Evolutionary conservation across 176 grass and related monocot species (phyloP), one percentile per base, ranked within the genome.

Genomic region (Carex kokanica): DNA sequence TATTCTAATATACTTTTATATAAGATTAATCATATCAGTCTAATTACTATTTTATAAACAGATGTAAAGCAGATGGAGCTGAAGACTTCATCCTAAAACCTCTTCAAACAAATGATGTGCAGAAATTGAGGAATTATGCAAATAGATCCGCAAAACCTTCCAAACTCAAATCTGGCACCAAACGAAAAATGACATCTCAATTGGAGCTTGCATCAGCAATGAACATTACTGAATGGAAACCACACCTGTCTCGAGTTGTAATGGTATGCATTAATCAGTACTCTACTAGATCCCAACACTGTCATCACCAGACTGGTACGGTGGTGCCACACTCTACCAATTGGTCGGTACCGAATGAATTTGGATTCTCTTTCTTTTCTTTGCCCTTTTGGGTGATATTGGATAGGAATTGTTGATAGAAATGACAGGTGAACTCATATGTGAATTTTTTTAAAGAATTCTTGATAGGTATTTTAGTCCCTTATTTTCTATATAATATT

Each of bases 31-130:
- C 51, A 56, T 78, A 31, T 78, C 1, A 71, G 67, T 71, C 18
- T 31, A 56, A 78, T 54, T 18, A 18, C 24, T 77, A 23, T 13
- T 55, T 29, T 56, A 21, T 25, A 36, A 63, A n/a, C 67, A 90
- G 88, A 61, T 90, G 88, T 47, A 65, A 55, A 87, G 88, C 23
- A n/a, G 83, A 84, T 32, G 97, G 97, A 6, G 97, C 97, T 5
- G 93, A 96, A 32, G 97, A 99, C 64, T 99, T 80, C 86, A 91
- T 99, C 36, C 63, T 99, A 8, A 99, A 99, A 82, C 97, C 97
- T 18, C 85, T 99, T 38, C 86, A 92, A 84, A 86, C 85, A 78
- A 93, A 93, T 86, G 93, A 99, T 71, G 85, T 96, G 36, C 97
- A 85, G 55, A 89, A 89, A 51, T 86, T 99, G 59, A 84, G 83